Percentiles rank a stretch among this genome's conserved stretches.
phyloP scores from a whole-genome alignment of 2,329 filamentous ascomycete species.

The Colletotrichum sp. region DNA sequence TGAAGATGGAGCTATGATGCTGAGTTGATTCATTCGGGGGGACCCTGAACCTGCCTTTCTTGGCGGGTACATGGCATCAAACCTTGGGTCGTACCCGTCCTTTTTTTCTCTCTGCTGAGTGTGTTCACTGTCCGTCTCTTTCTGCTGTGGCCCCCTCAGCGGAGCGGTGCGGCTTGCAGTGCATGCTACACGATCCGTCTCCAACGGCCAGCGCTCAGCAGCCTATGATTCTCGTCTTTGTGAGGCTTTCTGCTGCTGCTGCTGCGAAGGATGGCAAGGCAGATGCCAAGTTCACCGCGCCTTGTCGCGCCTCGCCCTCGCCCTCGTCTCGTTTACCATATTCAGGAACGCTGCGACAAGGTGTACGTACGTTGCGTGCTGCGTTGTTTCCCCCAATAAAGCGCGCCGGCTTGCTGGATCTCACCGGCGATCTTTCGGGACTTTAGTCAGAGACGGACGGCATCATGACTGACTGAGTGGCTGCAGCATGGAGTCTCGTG shows the following conservation, averaged over 20 bases:
- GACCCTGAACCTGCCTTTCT: slow-evolving; percentile 12
- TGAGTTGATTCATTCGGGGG: slow-evolving; percentile 10
- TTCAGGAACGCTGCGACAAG: background rate
- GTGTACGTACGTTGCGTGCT: background rate
- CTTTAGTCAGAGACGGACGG: background rate
- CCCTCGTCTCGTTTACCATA: background rate
- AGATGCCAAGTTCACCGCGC: slow-evolving; percentile 2
- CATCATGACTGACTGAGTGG: background rate
- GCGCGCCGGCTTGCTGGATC: background rate
- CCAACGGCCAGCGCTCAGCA: background rate
- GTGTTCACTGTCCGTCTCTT: background rate
- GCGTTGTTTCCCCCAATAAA: background rate
- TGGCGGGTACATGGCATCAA: background rate
- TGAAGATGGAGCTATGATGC: slow-evolving; percentile 15
- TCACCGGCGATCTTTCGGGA: background rate
- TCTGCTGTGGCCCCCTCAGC: background rate
- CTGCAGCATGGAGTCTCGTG: background rate
- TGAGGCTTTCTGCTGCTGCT: background rate
- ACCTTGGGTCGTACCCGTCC: background rate
- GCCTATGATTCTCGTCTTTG: background rate
- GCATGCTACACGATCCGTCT: background rate
- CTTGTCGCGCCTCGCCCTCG: background rate
- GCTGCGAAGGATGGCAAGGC: background rate
- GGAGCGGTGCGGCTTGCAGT: background rate
- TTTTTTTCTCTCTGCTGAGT: background rate